Evolutionary conservation across 805 yeast genomes (phyloP).

Genomic region (Naumovozyma baii): DNA sequence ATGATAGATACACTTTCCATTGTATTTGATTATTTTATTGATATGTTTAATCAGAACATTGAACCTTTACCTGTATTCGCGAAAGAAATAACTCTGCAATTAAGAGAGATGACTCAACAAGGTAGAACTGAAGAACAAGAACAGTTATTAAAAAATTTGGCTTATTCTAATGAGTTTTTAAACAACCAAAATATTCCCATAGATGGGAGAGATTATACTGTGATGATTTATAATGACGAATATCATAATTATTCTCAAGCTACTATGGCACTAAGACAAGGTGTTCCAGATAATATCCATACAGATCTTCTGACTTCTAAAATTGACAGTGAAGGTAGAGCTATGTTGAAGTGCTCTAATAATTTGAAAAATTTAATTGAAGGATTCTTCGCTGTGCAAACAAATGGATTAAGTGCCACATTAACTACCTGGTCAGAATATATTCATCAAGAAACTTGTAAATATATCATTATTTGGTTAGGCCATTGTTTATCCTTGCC

Average conservation of each 20-base stretch:
- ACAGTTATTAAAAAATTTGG: conserved; percentile 11
- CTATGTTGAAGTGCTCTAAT: conserved; percentile 34
- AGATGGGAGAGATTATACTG: conserved; percentile 31
- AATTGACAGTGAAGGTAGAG: conserved; percentile 44
- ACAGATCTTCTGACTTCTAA: conserved; percentile 31
- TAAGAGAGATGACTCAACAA: conserved; percentile 23
- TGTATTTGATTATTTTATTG: conserved; percentile 35
- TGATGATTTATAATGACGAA: conserved; percentile 74
- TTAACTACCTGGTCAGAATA: conserved; percentile 44
- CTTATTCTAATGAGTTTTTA: conserved; percentile 5
- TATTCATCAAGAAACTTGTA: conserved; percentile 39
- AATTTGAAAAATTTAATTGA: conserved; percentile 23
- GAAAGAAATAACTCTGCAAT: conserved; percentile 20
- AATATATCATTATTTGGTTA: conserved; percentile 44
- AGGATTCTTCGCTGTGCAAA: conserved; percentile 34
- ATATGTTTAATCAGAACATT: conserved; percentile 31
- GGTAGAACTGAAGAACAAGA: conserved; percentile 14
- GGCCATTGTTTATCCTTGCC: conserved; percentile 33
- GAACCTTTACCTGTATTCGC: conserved; percentile 27
- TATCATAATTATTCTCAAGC: conserved; percentile 54
- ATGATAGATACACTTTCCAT: conserved; percentile 25
- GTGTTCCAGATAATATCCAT: conserved; percentile 29
- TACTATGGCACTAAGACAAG: conserved; percentile 36
- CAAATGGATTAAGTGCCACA: conserved; percentile 47
- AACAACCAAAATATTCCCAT: background rate